Conservation (phyloP, 805 yeast species). For the Priceomyces fermenticarens region DNA sequence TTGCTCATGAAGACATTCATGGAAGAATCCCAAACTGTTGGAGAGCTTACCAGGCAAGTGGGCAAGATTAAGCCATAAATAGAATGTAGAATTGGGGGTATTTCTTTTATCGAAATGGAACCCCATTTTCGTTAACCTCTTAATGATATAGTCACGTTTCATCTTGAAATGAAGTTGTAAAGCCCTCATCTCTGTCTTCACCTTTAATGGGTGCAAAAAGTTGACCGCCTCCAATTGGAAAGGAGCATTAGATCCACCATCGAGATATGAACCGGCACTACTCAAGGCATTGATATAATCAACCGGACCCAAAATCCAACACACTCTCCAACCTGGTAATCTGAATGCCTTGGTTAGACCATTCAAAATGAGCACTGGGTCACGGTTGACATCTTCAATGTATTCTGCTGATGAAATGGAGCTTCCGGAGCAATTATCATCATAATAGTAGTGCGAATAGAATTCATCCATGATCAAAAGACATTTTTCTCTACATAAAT, state of each 20-base stretch:
- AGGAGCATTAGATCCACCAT: constrained; percentile 61
- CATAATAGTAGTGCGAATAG: constrained; percentile 57
- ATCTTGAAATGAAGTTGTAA: constrained; percentile 53
- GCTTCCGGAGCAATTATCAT: constrained; percentile 51
- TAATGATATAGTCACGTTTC: constrained; percentile 55
- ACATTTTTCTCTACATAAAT: constrained; percentile 51
- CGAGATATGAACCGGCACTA: constrained; percentile 58
- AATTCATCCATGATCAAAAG: constrained; percentile 63
- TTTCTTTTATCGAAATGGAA: constrained; percentile 42
- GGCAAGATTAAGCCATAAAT: constrained; percentile 55
- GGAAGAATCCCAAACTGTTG: constrained; percentile 61
- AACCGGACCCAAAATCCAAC: constrained; percentile 64
- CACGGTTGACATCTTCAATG: constrained; percentile 53
- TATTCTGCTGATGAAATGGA: constrained; percentile 49
- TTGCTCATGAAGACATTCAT: constrained; percentile 57
- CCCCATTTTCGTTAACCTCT: constrained; percentile 51
- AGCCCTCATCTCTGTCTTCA: constrained; percentile 53
- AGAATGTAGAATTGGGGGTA: constrained; percentile 57
- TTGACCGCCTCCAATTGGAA: constrained; percentile 60
- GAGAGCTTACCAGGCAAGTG: constrained; percentile 55
- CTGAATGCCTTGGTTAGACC: constrained; percentile 62
- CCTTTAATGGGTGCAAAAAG: constrained; percentile 49
- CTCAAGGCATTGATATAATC: constrained; percentile 53
- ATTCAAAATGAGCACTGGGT: constrained; percentile 58
- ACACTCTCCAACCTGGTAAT: constrained; percentile 62